Evolutionary conservation across 495 filamentous ascomycete genomes (phyloP), one percentile per base, ranked within the genome.

Genomic region (Aspergillus saccharolyticus): DNA sequence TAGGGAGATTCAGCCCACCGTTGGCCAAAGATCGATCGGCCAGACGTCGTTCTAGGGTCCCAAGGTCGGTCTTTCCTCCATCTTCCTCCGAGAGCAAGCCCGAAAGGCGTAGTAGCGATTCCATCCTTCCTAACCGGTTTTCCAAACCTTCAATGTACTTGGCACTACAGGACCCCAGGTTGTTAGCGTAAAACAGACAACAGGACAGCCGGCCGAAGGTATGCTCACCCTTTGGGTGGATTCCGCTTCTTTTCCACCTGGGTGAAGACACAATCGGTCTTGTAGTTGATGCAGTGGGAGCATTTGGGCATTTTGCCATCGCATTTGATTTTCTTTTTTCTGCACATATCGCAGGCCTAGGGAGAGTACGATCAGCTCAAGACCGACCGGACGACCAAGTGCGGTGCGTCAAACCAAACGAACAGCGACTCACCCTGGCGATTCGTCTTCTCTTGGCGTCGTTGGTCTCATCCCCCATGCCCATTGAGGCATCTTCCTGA

Each of bases 281-380:
- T 97, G 79, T 97, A 97, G 71, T 98, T 97, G 67, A 87, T 87
- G 69, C 94, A 98, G 72, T 98, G 95, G 16, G 90, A 91, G 73
- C 94, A 98, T 56, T 90, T 84, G 42, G 95, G 94, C 70, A 94
- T 85, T 73, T 95, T 96, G 52, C 94, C 94, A 68, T 98, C 95
- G 73, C 94, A 98, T 74, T 97, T 97, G 68, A 98, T 97, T 82
- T 98, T 98, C 80, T 97, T 98, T 76, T 96, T 97, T 60, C 94
- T 84, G 68, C 94, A 98, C 93, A 97, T 96, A 68, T 98, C 94
- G 78, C 94, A 98, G 51, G 94, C 94, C 89, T 93, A 69, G 42
- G 56, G 18, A 42, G 21, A 33, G 30, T 52, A 60, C 42, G 28
- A 39, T 48, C 56, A 57, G 64, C 74, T 56, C 71, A 20, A 25